Base-by-base conservation (phyloP, 2,329 filamentous ascomycete species). In the Sporothrix dimorphospora region DNA sequence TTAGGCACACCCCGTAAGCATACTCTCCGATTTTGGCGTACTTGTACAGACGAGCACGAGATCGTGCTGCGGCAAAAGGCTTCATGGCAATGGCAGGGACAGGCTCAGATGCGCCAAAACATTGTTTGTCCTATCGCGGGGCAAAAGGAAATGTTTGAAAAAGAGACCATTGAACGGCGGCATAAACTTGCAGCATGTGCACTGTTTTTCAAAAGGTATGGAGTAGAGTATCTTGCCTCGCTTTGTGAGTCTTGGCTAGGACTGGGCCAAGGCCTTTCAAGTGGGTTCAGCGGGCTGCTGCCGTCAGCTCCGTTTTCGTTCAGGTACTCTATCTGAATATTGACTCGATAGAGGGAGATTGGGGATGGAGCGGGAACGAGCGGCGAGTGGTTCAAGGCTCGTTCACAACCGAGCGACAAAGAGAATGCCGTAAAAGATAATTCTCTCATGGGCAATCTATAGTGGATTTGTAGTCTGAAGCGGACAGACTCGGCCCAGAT, bases 371-470 rank as follows among this genome's bases (percentile, higher is more conserved):
- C 21, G 24, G 14, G 40, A 38, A 61, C n/a, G 53, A 40, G 16
- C 38, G 51, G 51, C 67, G n/a, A 59, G 67, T 47, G 38, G 67
- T n/a, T 40, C 67, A 9, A 47, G 40, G 40, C 21, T 65, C 40
- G 16, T 34, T 49, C 21, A 47, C 40, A 59, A 16, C 21, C 21
- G 68, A 3, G 38, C 21, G 40, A 59, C 38, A 59, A 69, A 34
- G 59, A 45, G 59, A 65, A 65, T 65, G 38, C 38, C 59, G 21
- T 45, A 40, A 65, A 59, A 65, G 42, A 66, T 47, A 66, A 69
- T 69, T 47, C 57, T 70, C 71, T 71, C 72, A 70, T 27, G 21
- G 14, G 27, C 45, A 73, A 72, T 70, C 45, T 57, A 66, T 73
- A 73, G 72, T 63, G 40, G 57, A 40, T 38, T 57, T 57, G 24